Conservation (phyloP, 805 yeast genomes). For the Barnettozyma sucrosica region DNA sequence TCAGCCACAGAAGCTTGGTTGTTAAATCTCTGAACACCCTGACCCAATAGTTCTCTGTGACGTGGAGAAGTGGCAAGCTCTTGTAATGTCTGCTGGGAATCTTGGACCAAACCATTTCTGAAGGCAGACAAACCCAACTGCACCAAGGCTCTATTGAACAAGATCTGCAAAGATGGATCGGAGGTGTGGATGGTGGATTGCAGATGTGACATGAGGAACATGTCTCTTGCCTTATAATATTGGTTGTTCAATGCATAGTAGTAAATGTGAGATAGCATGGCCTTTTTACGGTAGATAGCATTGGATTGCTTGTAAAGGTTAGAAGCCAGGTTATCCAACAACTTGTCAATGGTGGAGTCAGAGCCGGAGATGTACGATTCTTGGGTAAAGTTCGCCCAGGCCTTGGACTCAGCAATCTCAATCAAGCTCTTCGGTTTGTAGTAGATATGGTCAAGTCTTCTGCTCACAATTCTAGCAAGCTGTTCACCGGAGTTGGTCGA, state of each 20-base stretch:
- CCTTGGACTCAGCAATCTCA: slow-evolving; percentile 56
- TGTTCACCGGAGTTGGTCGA: slow-evolving; percentile 34
- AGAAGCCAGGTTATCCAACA: slow-evolving; percentile 61
- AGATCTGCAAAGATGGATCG: slow-evolving; percentile 81
- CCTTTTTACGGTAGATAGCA: slow-evolving; percentile 69
- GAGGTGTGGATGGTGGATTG: slow-evolving; percentile 79
- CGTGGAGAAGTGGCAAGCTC: slow-evolving; percentile 85
- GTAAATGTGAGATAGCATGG: slow-evolving; percentile 79
- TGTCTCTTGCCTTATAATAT: slow-evolving; percentile 79
- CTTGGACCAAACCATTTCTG: slow-evolving; percentile 79
- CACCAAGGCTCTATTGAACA: slow-evolving; percentile 91
- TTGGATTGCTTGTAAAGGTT: slow-evolving; percentile 63
- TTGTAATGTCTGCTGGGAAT: slow-evolving; percentile 78
- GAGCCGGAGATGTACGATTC: slow-evolving; percentile 27
- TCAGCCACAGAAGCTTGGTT: slow-evolving; percentile 51
- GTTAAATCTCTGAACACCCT: slow-evolving; percentile 69
- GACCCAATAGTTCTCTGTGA: slow-evolving; percentile 90
- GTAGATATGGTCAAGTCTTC: slow-evolving; percentile 89
- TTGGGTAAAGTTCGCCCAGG: slow-evolving; percentile 55
- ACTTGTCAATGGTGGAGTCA: slow-evolving; percentile 41
- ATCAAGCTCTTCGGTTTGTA: slow-evolving; percentile 82
- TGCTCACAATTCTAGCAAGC: slow-evolving; percentile 66
- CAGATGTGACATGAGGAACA: slow-evolving; percentile 80
- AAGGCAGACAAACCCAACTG: slow-evolving; percentile 96
- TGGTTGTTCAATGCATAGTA: slow-evolving; percentile 86